A percentile compares a stretch with the other conserved stretches of the same genome.
phyloP scores from a whole-genome alignment of 352 stramenopile genomes.

The Hyphochytrium catenoides region DNA sequence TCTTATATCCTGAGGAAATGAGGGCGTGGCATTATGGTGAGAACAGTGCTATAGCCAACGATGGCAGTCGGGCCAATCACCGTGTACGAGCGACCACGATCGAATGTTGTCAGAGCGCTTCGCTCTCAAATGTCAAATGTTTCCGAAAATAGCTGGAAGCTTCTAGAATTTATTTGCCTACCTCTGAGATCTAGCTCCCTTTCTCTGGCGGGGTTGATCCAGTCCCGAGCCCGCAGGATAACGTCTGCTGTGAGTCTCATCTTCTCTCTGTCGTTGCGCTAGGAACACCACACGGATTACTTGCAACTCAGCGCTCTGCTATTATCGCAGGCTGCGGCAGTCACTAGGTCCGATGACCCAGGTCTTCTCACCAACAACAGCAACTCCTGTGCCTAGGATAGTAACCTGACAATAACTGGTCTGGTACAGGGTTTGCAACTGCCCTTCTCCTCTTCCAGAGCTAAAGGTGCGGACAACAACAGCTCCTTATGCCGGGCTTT shows the following conservation, averaged over 20 bases:
- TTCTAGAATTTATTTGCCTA: conserved; percentile 9
- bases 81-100: background rate
- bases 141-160: background rate
- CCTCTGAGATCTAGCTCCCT: conserved; percentile 72
- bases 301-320: too few species aligned
- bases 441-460: too few species aligned
- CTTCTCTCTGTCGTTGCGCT: conserved; percentile 3
- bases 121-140: too few species aligned
- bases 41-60: conserved; percentile 2
- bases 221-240: conserved; percentile 60
- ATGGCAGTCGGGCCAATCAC: background rate
- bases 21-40: conserved; percentile 10
- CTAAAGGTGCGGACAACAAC: too few species aligned
- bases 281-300: too few species aligned
- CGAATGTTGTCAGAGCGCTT: background rate
- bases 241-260: conserved; percentile 66
- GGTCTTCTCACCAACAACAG: too few species aligned
- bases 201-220: conserved; percentile 70
- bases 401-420: too few species aligned
- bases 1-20: conserved; percentile 42
- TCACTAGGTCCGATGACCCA: too few species aligned
- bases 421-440: too few species aligned
- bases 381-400: too few species aligned
- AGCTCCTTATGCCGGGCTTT: too few species aligned
- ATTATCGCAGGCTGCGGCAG: too few species aligned